Evolutionary conservation across 164 flowering plant genomes (phyloP).

Genomic region (Chimonanthus praecox): DNA sequence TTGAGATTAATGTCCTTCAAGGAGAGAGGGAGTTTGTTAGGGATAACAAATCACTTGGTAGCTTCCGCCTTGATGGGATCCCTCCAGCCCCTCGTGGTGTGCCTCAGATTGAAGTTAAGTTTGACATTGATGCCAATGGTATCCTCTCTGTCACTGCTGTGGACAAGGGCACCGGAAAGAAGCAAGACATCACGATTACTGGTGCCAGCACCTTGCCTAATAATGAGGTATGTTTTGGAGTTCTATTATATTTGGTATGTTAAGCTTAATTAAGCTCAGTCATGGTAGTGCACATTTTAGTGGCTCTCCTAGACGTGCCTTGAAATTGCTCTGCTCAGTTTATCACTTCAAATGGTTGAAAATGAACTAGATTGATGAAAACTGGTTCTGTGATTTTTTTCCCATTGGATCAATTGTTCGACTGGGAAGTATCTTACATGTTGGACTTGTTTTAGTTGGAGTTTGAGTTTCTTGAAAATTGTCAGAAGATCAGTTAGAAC

Average conservation of each 20-base stretch:
- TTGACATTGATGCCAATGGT: conserved; percentile 51
- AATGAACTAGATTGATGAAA: too few relatives aligned
- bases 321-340: too few relatives aligned
- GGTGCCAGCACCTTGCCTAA: conserved; percentile 56
- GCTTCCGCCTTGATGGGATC: conserved; percentile 83
- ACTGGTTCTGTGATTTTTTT: too few relatives aligned
- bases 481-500: too few relatives aligned
- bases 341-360: too few relatives aligned
- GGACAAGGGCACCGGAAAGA: conserved; percentile 56
- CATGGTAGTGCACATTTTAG: too few relatives aligned
- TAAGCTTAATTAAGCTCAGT: too few relatives aligned
- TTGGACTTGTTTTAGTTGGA: too few relatives aligned
- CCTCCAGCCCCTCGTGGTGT: conserved; percentile 82
- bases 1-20: conserved; percentile 76
- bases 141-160: conserved; percentile 45
- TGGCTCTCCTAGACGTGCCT: too few relatives aligned
- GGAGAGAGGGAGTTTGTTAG: conserved; percentile 83
- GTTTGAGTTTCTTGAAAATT: not conserved
- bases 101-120: conserved; percentile 50
- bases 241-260: too few relatives aligned
- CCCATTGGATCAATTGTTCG: too few relatives aligned
- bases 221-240: conserved; percentile 39
- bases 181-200: conserved; percentile 53
- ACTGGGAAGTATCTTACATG: too few relatives aligned
- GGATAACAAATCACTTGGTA: conserved; percentile 82